A percentile compares a stretch with the other conserved stretches of the same genome.
These are phyloP conservation scores for Brassica balearica DNA, from an alignment of 441 rosid genomes.

Conservation along the genomic window DNA sequence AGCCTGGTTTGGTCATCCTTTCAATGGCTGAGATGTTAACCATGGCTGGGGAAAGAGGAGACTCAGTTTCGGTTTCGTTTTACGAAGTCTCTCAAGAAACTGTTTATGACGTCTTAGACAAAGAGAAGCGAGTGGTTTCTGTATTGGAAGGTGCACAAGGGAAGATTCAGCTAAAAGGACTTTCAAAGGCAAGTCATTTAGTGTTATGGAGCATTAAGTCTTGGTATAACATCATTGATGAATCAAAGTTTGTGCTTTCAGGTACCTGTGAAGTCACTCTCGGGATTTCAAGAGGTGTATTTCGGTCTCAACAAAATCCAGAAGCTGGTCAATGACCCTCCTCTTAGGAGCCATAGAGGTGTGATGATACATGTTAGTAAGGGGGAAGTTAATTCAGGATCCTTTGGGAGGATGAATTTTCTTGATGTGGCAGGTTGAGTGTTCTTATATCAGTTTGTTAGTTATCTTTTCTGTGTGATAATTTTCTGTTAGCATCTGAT, in stretches of 20 bases:
- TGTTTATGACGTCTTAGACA: conserved; percentile 56
- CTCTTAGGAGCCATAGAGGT: conserved; percentile 59
- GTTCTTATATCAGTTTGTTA: conserved; percentile 6
- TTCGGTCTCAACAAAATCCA: conserved; percentile 37
- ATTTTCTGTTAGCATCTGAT: conserved; percentile 21
- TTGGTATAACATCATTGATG: not conserved
- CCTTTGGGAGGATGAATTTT: conserved; percentile 68
- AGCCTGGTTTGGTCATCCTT: conserved; percentile 55
- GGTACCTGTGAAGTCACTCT: conserved; percentile 59
- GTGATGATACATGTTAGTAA: conserved; percentile 55
- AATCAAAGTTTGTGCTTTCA: conserved; percentile 26
- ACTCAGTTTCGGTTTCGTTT: conserved; percentile 48
- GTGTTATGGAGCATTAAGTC: conserved; percentile 1
- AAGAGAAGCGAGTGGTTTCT: conserved; percentile 50
- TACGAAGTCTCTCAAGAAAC: conserved; percentile 64
- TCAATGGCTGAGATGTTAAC: conserved; percentile 55
- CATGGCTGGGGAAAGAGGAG: conserved; percentile 49
- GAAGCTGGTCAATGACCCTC: conserved; percentile 45
- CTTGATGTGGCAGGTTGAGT: conserved; percentile 72
- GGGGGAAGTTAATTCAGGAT: conserved; percentile 21
- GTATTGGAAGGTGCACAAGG: conserved; percentile 59
- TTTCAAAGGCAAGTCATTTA: conserved; percentile 65
- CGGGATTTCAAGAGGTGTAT: conserved; percentile 59
- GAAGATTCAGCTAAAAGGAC: conserved; percentile 68
- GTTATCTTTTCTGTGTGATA: not conserved